A percentile compares a stretch with the other conserved stretches of the same genome.
Evolutionary conservation across 169 alveolate species (phyloP).

Genomic region (Cryptosporidium xiaoi): DNA sequence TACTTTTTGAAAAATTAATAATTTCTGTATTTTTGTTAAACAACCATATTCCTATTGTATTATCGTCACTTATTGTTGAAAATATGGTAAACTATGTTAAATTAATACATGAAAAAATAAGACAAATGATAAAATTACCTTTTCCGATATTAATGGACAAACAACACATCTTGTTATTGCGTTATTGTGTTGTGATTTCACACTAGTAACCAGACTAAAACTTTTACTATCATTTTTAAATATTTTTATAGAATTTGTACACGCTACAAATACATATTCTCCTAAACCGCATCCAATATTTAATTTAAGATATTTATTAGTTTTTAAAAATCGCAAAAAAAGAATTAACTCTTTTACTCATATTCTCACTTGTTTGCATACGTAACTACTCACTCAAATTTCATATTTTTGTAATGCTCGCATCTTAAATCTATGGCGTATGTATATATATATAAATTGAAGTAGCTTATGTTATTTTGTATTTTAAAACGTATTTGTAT

Average conservation of each 20-base stretch:
- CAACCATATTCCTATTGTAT: conserved; percentile 71
- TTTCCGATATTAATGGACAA: conserved; percentile 48
- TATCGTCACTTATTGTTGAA: conserved; percentile 67
- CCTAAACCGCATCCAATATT: conserved; percentile 13
- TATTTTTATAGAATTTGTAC: conserved; percentile 55
- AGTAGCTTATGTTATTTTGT: too few species aligned
- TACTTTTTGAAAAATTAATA: background rate
- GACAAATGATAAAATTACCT: conserved; percentile 28
- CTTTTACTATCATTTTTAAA: conserved; percentile 8
- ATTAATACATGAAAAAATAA: too few species aligned
- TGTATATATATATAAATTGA: too few species aligned
- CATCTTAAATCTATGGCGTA: background rate
- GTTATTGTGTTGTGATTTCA: conserved; percentile 44
- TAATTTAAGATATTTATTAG: too few species aligned
- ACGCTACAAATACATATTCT: conserved; percentile 42
- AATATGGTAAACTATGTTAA: conserved; percentile 43
- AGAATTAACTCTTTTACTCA: too few species aligned
- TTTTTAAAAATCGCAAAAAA: too few species aligned
- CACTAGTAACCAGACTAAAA: conserved; percentile 12
- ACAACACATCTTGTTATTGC: conserved; percentile 23
- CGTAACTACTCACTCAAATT: too few species aligned
- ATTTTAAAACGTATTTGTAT: too few species aligned
- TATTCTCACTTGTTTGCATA: too few species aligned
- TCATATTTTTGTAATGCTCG: too few species aligned
- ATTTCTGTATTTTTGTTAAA: conserved; percentile 31